Percentiles rank a stretch among this genome's conserved stretches.
Evolutionary conservation across 108 stramenopile species (phyloP).

Genomic region (Cyclotella atomus): DNA sequence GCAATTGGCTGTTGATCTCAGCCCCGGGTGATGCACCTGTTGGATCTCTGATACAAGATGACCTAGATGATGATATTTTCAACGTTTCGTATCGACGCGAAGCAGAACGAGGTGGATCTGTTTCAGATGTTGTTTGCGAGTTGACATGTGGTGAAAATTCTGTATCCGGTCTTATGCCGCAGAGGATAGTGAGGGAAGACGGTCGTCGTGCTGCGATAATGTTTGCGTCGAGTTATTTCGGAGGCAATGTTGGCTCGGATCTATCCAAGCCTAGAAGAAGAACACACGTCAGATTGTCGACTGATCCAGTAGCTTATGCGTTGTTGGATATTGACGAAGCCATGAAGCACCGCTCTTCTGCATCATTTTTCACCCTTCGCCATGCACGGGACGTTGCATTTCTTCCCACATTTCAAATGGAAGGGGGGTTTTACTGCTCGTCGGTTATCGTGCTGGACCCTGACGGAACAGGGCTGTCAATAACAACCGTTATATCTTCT

Average conservation of each 20-base stretch:
- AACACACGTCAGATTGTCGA: constrained; percentile 27
- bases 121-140: constrained; percentile 67
- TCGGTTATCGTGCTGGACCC: constrained; percentile 62
- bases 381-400: constrained; percentile 74
- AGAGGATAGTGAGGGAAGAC: constrained; percentile 60
- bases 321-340: constrained; percentile 50
- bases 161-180: constrained; percentile 57
- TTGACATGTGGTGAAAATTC: constrained; percentile 59
- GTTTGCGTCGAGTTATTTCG: constrained; percentile 52
- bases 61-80: constrained; percentile 23
- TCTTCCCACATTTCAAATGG: constrained; percentile 49
- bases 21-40: constrained; percentile 55
- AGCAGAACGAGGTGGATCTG: constrained; percentile 54
- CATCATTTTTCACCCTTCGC: constrained; percentile 49
- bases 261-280: constrained; percentile 7
- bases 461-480: constrained; percentile 45
- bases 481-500: constrained; percentile 44
- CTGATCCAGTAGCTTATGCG: constrained; percentile 52
- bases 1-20: constrained; percentile 77
- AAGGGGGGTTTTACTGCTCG: constrained; percentile 45
- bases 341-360: constrained; percentile 33
- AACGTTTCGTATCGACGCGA: constrained; percentile 22
- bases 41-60: constrained; percentile 15
- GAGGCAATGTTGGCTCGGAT: constrained; percentile 13
- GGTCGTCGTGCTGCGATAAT: constrained; percentile 51